These are phyloP conservation scores for Tremella fuciformis DNA, from an alignment of 768 basidiomycete genomes.

Conservation along the genomic window DNA sequence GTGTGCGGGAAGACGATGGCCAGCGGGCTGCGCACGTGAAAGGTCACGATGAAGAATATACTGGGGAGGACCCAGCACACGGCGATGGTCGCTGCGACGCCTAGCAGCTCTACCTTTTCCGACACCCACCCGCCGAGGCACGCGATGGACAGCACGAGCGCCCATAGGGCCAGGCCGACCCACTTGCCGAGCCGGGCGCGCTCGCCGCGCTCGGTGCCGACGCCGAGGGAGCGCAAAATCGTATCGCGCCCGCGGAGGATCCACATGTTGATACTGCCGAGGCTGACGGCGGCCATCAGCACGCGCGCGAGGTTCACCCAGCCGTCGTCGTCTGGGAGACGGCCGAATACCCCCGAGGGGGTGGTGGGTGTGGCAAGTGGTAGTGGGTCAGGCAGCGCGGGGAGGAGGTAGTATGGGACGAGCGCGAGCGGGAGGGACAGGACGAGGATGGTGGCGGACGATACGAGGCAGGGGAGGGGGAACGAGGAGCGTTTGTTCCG, in stretches of 20 bases:
- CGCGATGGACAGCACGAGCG: slow-evolving; percentile 28
- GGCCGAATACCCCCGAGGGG: slow-evolving; percentile 34
- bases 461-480: slow-evolving; percentile 39
- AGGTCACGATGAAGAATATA: slow-evolving; percentile 72
- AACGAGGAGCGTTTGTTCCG: slow-evolving; percentile 44
- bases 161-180: slow-evolving; percentile 43
- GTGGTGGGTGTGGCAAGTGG: slow-evolving; percentile 17
- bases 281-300: slow-evolving; percentile 37
- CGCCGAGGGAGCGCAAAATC: slow-evolving; percentile 34
- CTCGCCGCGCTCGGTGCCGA: slow-evolving; percentile 35
- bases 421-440: slow-evolving; percentile 45
- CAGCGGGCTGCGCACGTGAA: slow-evolving; percentile 79
- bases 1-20: slow-evolving; percentile 69
- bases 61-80: slow-evolving; percentile 49
- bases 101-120: slow-evolving; percentile 43
- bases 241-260: slow-evolving; percentile 42
- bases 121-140: slow-evolving; percentile 41
- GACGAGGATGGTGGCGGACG: slow-evolving; percentile 33
- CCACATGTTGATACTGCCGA: slow-evolving; percentile 42
- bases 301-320: slow-evolving; percentile 48
- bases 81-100: slow-evolving; percentile 36
- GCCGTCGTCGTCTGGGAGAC: slow-evolving; percentile 32
- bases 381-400: slow-evolving; percentile 14
- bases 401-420: slow-evolving; percentile 50
- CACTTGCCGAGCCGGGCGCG: slow-evolving; percentile 40